Evolutionary conservation across 768 basidiomycete genomes (phyloP).

Genomic region (Cystobasidium tubakii): DNA sequence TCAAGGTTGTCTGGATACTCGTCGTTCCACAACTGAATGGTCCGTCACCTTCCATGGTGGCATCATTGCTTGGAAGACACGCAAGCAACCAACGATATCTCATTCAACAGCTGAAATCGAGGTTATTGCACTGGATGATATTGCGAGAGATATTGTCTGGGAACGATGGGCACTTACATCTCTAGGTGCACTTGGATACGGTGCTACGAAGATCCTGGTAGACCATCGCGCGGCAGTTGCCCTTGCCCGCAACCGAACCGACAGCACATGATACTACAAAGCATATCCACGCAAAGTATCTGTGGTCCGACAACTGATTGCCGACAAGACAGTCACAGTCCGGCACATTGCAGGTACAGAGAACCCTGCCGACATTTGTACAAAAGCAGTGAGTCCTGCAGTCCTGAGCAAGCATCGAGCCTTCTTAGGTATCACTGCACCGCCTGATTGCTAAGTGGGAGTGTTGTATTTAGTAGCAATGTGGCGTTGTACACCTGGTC

Average conservation of each 20-base stretch:
- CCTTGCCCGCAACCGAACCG: constrained; percentile 47
- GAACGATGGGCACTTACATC: constrained; percentile 6
- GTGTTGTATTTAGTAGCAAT: neutral
- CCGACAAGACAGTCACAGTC: neutral
- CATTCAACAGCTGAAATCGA: constrained; percentile 45
- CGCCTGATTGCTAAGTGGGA: neutral
- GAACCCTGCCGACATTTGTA: constrained; percentile 47
- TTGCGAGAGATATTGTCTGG: constrained; percentile 34
- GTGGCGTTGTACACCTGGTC: neutral
- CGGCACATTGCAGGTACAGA: constrained; percentile 41
- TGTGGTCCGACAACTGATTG: too few species aligned
- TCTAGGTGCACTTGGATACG: neutral
- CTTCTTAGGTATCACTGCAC: too few species aligned
- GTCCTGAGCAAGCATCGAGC: constrained; percentile 36
- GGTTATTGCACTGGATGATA: constrained; percentile 38
- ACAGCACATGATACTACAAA: constrained; percentile 45
- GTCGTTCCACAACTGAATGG: too few species aligned
- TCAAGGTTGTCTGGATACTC: too few species aligned
- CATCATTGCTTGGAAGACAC: constrained; percentile 15
- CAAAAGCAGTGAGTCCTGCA: constrained; percentile 40
- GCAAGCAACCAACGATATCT: constrained; percentile 4
- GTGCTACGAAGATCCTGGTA: constrained; percentile 7
- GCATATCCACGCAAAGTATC: too few species aligned
- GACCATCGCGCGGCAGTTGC: constrained; percentile 49
- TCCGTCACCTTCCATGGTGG: neutral